phyloP scores from a whole-genome alignment of 2,329 filamentous ascomycete genomes.

The Fusarium anthophilum region DNA sequence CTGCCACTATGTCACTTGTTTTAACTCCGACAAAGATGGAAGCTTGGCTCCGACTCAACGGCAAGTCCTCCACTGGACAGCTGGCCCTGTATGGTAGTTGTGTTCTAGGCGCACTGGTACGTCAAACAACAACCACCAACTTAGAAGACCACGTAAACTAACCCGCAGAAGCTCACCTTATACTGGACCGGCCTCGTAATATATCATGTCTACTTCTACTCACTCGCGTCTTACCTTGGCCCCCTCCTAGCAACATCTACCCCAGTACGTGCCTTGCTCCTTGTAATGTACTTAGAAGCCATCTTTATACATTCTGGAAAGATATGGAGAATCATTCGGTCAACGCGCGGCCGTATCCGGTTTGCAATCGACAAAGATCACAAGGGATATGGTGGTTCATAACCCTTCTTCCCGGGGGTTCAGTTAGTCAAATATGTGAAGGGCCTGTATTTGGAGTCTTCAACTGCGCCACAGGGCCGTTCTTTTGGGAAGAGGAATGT shows the following conservation, averaged over 20 bases:
- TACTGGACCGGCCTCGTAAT: not conserved
- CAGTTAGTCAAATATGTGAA: not conserved
- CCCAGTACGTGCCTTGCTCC: not conserved
- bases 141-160: not conserved
- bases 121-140: too few species aligned
- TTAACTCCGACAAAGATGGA: not conserved
- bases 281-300: not conserved
- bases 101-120: not conserved
- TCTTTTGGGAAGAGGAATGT: fast-evolving
- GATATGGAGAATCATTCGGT: not conserved
- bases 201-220: not conserved
- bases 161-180: not conserved
- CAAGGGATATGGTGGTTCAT: not conserved
- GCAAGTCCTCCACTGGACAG: not conserved
- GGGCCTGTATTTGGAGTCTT: not conserved
- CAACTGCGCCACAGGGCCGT: not conserved
- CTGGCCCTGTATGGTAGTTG: not conserved
- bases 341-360: not conserved
- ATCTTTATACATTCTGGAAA: not conserved
- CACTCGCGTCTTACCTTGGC: fast-evolving
- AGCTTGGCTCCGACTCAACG: not conserved
- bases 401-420: fast-evolving
- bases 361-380: not conserved
- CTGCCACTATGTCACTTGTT: not conserved
- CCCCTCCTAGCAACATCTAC: not conserved